Percentiles rank a stretch among this genome's conserved stretches.
Conservation (phyloP, 2,329 filamentous ascomycete genomes). For the Pyrenophora seminiperda region DNA sequence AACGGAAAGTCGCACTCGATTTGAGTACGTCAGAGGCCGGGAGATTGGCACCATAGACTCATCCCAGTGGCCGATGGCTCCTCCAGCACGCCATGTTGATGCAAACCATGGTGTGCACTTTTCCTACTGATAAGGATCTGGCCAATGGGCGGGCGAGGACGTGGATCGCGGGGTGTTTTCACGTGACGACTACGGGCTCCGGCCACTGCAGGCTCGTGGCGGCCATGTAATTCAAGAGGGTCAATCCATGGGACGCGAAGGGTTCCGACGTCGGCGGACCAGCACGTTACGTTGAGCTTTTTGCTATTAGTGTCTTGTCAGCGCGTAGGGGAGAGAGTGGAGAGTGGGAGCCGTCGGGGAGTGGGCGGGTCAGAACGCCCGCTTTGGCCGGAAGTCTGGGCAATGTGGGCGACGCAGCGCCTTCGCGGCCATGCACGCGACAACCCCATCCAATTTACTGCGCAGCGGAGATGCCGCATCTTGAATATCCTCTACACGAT, state of each 20-base stretch:
- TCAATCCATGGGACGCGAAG: conserved; percentile 26
- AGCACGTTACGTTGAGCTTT: conserved; percentile 30
- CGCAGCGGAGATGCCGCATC: conserved; percentile 13
- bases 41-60: conserved; percentile 65
- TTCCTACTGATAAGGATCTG: conserved; percentile 40
- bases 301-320: conserved; percentile 9
- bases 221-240: conserved; percentile 34
- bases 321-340: neutral
- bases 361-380: neutral
- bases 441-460: neutral
- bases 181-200: conserved; percentile 32
- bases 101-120: conserved; percentile 42
- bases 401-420: conserved; percentile 9
- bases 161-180: conserved; percentile 27
- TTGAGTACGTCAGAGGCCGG: conserved; percentile 70
- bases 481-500: too few relatives aligned
- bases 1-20: conserved; percentile 42
- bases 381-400: conserved; percentile 4
- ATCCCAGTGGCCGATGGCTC: conserved; percentile 49
- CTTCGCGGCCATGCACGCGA: conserved; percentile 3
- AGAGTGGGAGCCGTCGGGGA: conserved; percentile 15
- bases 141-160: conserved; percentile 32
- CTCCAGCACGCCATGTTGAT: conserved; percentile 25
- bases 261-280: conserved; percentile 22
- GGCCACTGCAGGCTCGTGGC: conserved; percentile 19